A percentile compares a stretch with the other conserved stretches of the same genome.
phyloP scores from a whole-genome alignment of 2,329 filamentous ascomycete species.

The Cladorrhinum sp. region DNA sequence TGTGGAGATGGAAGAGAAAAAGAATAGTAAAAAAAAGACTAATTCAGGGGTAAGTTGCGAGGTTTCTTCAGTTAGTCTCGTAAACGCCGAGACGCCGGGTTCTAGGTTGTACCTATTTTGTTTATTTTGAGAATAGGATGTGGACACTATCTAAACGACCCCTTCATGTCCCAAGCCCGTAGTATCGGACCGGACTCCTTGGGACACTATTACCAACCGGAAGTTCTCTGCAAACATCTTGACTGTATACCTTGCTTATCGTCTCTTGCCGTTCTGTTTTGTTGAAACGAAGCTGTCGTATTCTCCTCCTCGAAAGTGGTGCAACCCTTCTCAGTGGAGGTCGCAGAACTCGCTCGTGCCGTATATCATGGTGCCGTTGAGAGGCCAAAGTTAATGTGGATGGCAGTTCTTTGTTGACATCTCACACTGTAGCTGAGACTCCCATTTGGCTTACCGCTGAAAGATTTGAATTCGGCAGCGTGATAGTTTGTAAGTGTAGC shows the following conservation, averaged over 20 bases:
- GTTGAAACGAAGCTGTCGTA: slow-evolving; percentile 1
- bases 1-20: neutral
- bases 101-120: too few species aligned
- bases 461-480: too few species aligned
- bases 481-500: too few species aligned
- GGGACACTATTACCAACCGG: neutral
- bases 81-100: too few species aligned
- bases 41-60: neutral
- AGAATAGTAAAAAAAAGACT: neutral
- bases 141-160: too few species aligned
- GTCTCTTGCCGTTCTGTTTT: neutral
- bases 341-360: neutral
- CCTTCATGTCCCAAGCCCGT: neutral
- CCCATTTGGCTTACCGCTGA: too few species aligned
- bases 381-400: neutral
- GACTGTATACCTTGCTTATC: neutral
- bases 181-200: neutral
- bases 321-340: neutral
- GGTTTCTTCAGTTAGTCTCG: neutral
- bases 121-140: too few species aligned
- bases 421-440: too few species aligned
- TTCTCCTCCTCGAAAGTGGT: neutral
- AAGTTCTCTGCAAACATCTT: neutral
- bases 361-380: slow-evolving; percentile 1
- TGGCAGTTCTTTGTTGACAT: too few species aligned